Percentiles rank a stretch among this genome's conserved stretches.
phyloP scores from a whole-genome alignment of 345 rosid genomes.

The Trapa incisa region DNA sequence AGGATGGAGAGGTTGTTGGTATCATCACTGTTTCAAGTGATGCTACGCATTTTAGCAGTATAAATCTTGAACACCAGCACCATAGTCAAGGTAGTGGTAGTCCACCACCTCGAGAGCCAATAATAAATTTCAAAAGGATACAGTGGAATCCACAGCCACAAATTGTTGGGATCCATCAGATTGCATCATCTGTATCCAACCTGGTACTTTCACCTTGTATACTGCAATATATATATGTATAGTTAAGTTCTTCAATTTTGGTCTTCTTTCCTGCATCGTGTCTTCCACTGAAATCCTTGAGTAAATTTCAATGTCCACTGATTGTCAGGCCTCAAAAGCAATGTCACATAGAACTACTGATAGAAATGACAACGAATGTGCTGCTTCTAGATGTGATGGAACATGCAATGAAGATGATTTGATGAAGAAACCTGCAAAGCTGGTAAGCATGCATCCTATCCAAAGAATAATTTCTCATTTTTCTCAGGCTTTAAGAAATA shows the following conservation, averaged over 20 bases:
- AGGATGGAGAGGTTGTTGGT: slow-evolving; percentile 54
- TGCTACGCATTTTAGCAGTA: slow-evolving; percentile 35
- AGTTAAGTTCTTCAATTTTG: neutral
- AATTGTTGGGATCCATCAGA: slow-evolving; percentile 33
- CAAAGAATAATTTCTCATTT: neutral
- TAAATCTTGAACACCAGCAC: slow-evolving; percentile 23
- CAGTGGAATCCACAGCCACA: slow-evolving; percentile 53
- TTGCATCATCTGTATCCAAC: slow-evolving; percentile 61
- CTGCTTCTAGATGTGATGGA: slow-evolving; percentile 20
- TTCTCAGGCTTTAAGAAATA: neutral
- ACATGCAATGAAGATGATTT: slow-evolving; percentile 19
- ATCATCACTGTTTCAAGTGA: slow-evolving; percentile 67
- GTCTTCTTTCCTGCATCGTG: neutral
- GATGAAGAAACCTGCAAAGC: slow-evolving; percentile 30
- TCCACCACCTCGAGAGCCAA: slow-evolving; percentile 16
- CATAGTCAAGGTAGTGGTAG: slow-evolving; percentile 17
- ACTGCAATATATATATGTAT: slow-evolving; percentile 6
- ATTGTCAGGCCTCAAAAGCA: slow-evolving; percentile 49
- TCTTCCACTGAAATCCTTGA: neutral
- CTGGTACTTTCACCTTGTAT: slow-evolving; percentile 45
- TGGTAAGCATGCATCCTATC: slow-evolving; percentile 29
- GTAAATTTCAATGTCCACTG: neutral
- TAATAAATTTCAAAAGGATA: slow-evolving; percentile 33
- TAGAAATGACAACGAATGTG: slow-evolving; percentile 16
- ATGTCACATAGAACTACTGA: slow-evolving; percentile 28